Evolutionary conservation across 305 asterid genomes (phyloP), one percentile per base, ranked within the genome.

Genomic region (Vinca major): DNA sequence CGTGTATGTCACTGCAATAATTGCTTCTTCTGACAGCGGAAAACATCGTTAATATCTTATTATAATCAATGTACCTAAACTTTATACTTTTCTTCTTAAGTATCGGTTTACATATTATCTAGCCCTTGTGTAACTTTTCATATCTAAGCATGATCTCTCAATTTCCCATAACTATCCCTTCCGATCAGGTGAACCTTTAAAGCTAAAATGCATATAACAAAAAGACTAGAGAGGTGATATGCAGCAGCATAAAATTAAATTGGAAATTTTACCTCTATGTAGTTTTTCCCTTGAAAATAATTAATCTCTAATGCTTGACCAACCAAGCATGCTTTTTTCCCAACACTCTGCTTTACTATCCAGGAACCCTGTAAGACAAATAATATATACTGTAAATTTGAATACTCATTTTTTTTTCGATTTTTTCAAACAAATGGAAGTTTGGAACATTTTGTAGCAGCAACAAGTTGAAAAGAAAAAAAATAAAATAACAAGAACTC

Each of bases 341-440:
- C 97, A 61, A 91, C 96, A 40, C 99, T 91, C 80, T 93, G 96
- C 83, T 91, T 93, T 71, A 93, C 97, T 76, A 93, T 89, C 99
- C 99, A 86, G 68, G 96, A 86, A 65, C 96, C 98, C 96, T 89
- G 91, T 58, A 73, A 78, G 10, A 69, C 50, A 69, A 21, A 10
- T 37, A 0, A 12, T 7, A 11, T 48, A 8, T 0, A 2, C 10
- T 48, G 50, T 12, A 37, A 40, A 48, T 10, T 21, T 65, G 33
- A 26, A 26, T 26, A 26, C 33, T 26, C 0, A 26, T 26, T 26
- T 26, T 26, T 26, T 26, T 26, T 26, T 1, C n/a, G n/a, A n/a
- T n/a, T n/a, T n/a, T 26, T 26, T 26, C 33, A 26, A 26, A 26
- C 33, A 1, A 26, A 26, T 26, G 33, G 0, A 0, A 26, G 33